phyloP scores from a whole-genome alignment of 2,329 filamentous ascomycete genomes.

The Capronia coronata region DNA sequence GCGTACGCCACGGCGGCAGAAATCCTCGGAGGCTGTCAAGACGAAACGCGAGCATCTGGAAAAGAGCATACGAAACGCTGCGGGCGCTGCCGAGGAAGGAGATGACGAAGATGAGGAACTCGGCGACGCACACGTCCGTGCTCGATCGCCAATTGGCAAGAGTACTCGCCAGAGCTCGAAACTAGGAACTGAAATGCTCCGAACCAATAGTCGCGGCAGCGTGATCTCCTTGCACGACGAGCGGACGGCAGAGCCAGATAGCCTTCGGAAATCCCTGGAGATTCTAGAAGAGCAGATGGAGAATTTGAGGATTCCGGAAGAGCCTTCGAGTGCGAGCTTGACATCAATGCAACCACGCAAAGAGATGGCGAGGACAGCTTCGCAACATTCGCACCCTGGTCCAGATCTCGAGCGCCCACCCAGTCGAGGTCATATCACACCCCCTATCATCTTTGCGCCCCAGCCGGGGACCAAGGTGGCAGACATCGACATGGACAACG shows the following conservation, averaged over 20 bases:
- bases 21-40: constrained; percentile 66
- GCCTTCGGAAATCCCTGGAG: constrained; percentile 28
- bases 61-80: constrained; percentile 58
- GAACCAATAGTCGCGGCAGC: constrained; percentile 88
- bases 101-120: constrained; percentile 94
- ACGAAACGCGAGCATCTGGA: constrained; percentile 70
- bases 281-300: constrained; percentile 32
- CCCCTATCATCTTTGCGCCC: constrained; percentile 46
- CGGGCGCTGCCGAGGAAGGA: constrained; percentile 66
- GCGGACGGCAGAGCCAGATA: constrained; percentile 32
- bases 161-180: constrained; percentile 69
- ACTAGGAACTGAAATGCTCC: constrained; percentile 94
- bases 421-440: constrained; percentile 39
- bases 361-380: constrained; percentile 25
- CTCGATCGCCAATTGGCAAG: constrained; percentile 47
- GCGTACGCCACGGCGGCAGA: constrained; percentile 53
- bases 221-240: constrained; percentile 48
- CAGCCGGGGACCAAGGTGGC: constrained; percentile 38
- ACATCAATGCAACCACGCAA: constrained; percentile 28
- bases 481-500: constrained; percentile 37
- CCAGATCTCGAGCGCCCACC: constrained; percentile 22
- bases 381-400: constrained; percentile 29
- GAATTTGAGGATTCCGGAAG: constrained; percentile 28
- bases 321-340: constrained; percentile 16
- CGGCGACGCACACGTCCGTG: constrained; percentile 50